Percentiles rank a stretch among this genome's conserved stretches.
These are phyloP conservation scores for Nigrospora oryzae DNA, from an alignment of 2,329 filamentous ascomycete species.

Conservation along the genomic window DNA sequence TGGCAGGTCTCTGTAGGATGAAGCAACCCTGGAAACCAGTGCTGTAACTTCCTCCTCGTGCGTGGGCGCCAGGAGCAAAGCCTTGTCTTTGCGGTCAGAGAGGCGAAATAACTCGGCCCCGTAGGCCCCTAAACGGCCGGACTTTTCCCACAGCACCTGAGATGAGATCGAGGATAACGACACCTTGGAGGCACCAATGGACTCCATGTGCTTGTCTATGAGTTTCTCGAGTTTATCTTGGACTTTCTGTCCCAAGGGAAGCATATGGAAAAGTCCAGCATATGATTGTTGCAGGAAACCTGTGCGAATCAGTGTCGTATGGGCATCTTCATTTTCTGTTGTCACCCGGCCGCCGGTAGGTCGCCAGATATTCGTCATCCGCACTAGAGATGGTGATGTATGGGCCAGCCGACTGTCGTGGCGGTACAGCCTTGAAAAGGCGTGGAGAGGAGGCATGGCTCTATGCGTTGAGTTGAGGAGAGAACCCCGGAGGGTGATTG, in stretches of 20 bases:
- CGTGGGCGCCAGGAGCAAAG: constrained; percentile 78
- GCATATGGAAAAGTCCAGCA: constrained; percentile 83
- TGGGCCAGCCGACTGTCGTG: no score
- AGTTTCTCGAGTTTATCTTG: constrained; percentile 80
- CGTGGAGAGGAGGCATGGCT: no score
- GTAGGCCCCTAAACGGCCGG: constrained; percentile 68
- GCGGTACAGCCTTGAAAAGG: no score
- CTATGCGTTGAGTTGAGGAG: no score
- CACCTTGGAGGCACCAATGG: constrained; percentile 73
- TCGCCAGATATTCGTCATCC: constrained; percentile 59
- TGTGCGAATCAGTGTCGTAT: constrained; percentile 59
- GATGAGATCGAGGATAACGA: constrained; percentile 81
- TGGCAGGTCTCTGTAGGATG: constrained; percentile 81
- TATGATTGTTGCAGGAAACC: constrained; percentile 76
- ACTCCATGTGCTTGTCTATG: constrained; percentile 83
- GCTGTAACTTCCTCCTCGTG: constrained; percentile 95
- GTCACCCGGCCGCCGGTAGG: constrained; percentile 63
- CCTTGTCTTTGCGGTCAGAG: constrained; percentile 65
- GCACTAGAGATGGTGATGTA: no score
- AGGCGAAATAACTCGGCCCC: constrained; percentile 76
- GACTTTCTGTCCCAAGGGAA: constrained; percentile 79
- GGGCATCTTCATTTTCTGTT: constrained; percentile 51
- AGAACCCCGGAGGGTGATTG: not conserved
- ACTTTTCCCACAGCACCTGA: constrained; percentile 73
- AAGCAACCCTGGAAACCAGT: constrained; percentile 63